Base-by-base conservation (phyloP, 2,329 filamentous ascomycete species). In the Penicillium italicum region DNA sequence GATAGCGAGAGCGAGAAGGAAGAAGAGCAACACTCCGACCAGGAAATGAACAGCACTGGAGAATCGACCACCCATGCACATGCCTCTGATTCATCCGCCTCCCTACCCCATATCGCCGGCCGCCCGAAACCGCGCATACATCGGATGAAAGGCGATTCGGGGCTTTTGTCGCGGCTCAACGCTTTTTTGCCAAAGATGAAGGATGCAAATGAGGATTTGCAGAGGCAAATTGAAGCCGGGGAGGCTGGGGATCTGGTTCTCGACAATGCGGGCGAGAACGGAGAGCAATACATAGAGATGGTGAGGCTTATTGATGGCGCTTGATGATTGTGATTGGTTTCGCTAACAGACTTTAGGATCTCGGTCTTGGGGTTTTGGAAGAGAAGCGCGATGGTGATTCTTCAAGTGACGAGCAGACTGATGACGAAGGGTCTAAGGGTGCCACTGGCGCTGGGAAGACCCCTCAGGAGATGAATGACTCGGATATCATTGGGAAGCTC, bases 311-410 rank as follows among this genome's bases (percentile, higher is more conserved):
- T 34, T 30, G 10, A 18, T 24, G n/a, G 36, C 33, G 20, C 40
- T 51, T 31, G 22, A n/a, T 43, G n/a, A 9, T 26, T 41, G 26
- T 1, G 36, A 28, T 33, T 18, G 12, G 34, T 18, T 55, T 43
- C 46, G 34, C 49, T 55, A 26, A 57, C 56, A 34, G 41, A 24
- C 50, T 11, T 36, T 56, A 76, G 74, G 73, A 78, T 55, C 67
- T 79, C 44, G 75, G 76, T 6, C 61, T 79, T 11, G 76, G 76
- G 10, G 76, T 79, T 6, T 62, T 79, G 20, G 73, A 76, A 63
- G 75, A 78, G 56, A 72, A 72, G 51, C 65, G 60, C 20, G 66
- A 62, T 14, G 59, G 61, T 18, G 56, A 62, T 9, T 57, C 57
- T 11, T 54, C 57, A 5, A 65, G 59, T 38, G 57, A 46, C 5